Percentiles rank a stretch among this genome's conserved stretches.
These are phyloP conservation scores for Raffaelea arxii DNA, from an alignment of 2,329 filamentous ascomycete genomes.

Conservation along the genomic window DNA sequence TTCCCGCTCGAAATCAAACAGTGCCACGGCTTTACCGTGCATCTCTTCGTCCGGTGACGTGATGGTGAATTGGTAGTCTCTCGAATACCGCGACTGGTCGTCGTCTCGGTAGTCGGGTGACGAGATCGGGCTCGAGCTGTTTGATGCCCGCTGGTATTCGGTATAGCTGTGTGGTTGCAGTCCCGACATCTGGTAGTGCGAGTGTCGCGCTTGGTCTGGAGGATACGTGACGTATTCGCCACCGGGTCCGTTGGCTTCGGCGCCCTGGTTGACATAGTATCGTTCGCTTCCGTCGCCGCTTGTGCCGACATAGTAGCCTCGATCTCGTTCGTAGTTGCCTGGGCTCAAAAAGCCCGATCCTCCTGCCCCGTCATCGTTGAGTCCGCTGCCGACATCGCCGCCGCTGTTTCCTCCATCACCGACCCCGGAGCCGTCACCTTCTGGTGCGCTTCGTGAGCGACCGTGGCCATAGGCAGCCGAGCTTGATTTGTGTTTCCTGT, in stretches of 20 bases:
- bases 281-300: slow-evolving; percentile 63
- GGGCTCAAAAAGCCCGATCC: slow-evolving; percentile 33
- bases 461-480: slow-evolving; percentile 37
- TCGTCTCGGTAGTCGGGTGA: slow-evolving; percentile 49
- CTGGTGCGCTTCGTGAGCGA: slow-evolving; percentile 36
- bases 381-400: not conserved
- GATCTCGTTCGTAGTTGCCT: slow-evolving; percentile 46
- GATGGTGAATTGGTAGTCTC: slow-evolving; percentile 91
- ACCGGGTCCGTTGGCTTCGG: slow-evolving; percentile 67
- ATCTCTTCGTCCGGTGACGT: slow-evolving; percentile 95
- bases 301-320: slow-evolving; percentile 57
- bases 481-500: slow-evolving; percentile 75
- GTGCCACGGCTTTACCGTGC: slow-evolving; percentile 88
- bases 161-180: slow-evolving; percentile 37
- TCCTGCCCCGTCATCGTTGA: slow-evolving; percentile 15
- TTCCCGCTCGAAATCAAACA: slow-evolving; percentile 91
- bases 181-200: slow-evolving; percentile 16
- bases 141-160: slow-evolving; percentile 42
- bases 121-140: slow-evolving; percentile 47
- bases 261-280: slow-evolving; percentile 64
- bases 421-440: slow-evolving; percentile 12
- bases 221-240: slow-evolving; percentile 77
- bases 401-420: not conserved
- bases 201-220: slow-evolving; percentile 50
- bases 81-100: slow-evolving; percentile 73